These are phyloP conservation scores for Ammopiptanthus mongolicus DNA, from an alignment of 306 rosid species.

Conservation along the genomic window DNA sequence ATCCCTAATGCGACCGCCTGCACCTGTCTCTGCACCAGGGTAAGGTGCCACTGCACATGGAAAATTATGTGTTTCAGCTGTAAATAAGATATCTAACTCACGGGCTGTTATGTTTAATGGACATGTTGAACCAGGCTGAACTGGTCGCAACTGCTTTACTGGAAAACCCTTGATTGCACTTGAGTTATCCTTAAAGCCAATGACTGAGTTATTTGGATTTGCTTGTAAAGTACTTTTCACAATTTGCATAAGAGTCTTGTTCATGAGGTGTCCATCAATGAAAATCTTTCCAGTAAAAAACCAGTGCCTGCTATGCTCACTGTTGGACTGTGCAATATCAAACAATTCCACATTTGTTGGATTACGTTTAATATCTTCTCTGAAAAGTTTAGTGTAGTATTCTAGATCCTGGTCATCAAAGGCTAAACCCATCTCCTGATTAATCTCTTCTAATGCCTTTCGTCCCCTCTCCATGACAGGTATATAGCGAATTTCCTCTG, in stretches of 20 bases:
- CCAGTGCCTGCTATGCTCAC: conserved; percentile 95
- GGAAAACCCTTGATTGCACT: conserved; percentile 84
- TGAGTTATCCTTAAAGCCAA: conserved; percentile 91
- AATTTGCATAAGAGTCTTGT: conserved; percentile 79
- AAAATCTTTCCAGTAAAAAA: conserved; percentile 76
- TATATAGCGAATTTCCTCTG: conserved; percentile 56
- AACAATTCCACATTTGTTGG: conserved; percentile 85
- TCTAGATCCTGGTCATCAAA: conserved; percentile 90
- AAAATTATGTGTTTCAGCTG: conserved; percentile 94
- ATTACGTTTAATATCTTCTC: conserved; percentile 71
- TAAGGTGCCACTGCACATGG: conserved; percentile 98
- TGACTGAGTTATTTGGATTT: conserved; percentile 80
- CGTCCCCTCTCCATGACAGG: conserved; percentile 81
- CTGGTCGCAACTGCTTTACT: conserved; percentile 63
- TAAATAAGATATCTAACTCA: conserved; percentile 70
- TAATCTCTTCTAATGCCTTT: conserved; percentile 80
- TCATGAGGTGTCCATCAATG: conserved; percentile 69
- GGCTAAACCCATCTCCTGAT: conserved; percentile 77
- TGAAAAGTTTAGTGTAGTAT: conserved; percentile 74
- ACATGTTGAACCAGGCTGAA: conserved; percentile 64
- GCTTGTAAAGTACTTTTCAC: conserved; percentile 83
- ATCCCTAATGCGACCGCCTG: conserved; percentile 93
- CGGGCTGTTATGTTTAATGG: conserved; percentile 33
- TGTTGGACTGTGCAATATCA: conserved; percentile 92
- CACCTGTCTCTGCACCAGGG: conserved; percentile 96